Conservation (phyloP, 805 yeast species). For the Hanseniaspora valbyensis region DNA sequence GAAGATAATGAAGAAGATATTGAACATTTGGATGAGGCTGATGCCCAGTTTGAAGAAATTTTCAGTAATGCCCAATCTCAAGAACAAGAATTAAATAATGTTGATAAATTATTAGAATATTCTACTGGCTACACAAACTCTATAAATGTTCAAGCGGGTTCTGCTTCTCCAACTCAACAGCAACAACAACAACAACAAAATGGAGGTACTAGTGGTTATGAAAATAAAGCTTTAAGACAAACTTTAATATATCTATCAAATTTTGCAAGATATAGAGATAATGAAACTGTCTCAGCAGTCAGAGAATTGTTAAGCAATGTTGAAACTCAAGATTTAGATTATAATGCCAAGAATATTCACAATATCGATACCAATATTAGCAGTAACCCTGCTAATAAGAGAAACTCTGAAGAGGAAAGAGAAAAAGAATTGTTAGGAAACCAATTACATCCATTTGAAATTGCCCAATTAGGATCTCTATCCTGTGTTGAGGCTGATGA, state of each 20-base stretch:
- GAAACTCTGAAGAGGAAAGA: conserved; percentile 7
- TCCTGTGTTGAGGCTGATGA: conserved; percentile 96
- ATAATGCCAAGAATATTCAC: conserved; percentile 36
- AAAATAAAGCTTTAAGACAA: conserved; percentile 81
- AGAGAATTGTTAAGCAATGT: conserved; percentile 69
- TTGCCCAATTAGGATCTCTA: conserved; percentile 77
- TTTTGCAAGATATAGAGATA: conserved; percentile 84
- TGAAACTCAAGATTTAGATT: conserved; percentile 13
- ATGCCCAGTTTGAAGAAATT: conserved; percentile 19
- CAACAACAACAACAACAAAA: conserved; percentile 9
- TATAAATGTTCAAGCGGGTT: conserved; percentile 5
- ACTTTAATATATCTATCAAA: conserved; percentile 76
- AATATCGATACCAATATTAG: conserved; percentile 7
- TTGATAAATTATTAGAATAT: conserved; percentile 27
- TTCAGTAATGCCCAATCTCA: conserved; percentile 39
- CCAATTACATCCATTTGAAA: conserved; percentile 82
- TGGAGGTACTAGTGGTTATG: conserved; percentile 33
- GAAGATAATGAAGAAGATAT: conserved; percentile 16
- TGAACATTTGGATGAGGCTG: conserved; percentile 25
- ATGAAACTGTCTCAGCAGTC: conserved; percentile 86
- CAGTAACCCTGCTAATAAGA: not conserved
- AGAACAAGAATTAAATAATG: conserved; percentile 32
- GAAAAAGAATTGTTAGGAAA: conserved; percentile 27
- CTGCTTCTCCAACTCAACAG: conserved; percentile 14
- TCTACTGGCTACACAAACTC: conserved; percentile 22